Evolutionary conservation across 2,329 filamentous ascomycete species (phyloP), one percentile per base, ranked within the genome.

Genomic region (Esteya vermicola): DNA sequence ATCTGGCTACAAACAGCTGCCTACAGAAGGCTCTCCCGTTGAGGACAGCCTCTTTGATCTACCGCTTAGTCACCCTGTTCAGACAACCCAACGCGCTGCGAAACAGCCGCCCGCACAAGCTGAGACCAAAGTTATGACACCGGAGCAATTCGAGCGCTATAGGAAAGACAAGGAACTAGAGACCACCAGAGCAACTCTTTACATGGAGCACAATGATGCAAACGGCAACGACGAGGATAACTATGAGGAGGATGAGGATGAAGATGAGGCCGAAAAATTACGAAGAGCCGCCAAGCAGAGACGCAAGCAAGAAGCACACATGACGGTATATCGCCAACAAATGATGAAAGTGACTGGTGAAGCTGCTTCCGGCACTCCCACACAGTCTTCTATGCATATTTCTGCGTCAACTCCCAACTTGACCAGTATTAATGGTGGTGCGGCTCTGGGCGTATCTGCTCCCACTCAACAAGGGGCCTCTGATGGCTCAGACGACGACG

Each of bases 301-400:
- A 47, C 75, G 78, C 51, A 91, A 88, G 64, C 86, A 94, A 55
- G 85, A 93, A 58, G 86, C 86, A 12, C 85, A 91, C 55, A 79
- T 94, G 66, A 72, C 85, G 2, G 80, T 93, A 2, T 93, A 93
- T 57, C 75, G 86, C 43, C 86, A 94, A 57, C 83, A 91, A 59
- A 94, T 93, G 86, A 93, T 89, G 82, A 93, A 93, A 60, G 81
- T 91, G 23, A 93, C 85, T 1, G 86, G 86, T 36, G 84, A 89
- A 50, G 62, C 75, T 19, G 57, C 68, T 5, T 57, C 67, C 10
- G 60, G 63, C 32, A 49, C 59, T 12, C 53, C 62, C 10, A 57
- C 67, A 21, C 72, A 75, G n/a, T 68, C 73, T 13, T 62, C 63
- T 37, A 57, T 78, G 45, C 65, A 70, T 16, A 62, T 68, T 26